Conservation (phyloP, 768 basidiomycete species). For the Chiua virens region DNA sequence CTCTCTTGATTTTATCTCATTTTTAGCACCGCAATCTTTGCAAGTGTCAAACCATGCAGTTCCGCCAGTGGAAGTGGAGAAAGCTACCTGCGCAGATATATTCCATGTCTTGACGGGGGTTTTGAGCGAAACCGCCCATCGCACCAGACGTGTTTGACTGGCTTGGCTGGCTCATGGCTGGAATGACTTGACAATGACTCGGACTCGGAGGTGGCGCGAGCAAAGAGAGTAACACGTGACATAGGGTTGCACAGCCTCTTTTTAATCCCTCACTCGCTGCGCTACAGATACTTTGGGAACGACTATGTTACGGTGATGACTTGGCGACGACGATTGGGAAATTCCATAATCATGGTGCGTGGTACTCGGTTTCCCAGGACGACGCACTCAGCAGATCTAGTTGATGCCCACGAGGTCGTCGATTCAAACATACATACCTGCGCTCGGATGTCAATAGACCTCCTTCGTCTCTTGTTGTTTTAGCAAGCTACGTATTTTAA, state of each 20-base stretch:
- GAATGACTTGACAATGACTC: no score
- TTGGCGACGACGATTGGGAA: conserved; percentile 17
- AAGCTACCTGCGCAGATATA: conserved; percentile 80
- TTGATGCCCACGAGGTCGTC: neutral
- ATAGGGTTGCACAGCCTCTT: conserved; percentile 9
- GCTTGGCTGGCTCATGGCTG: conserved; percentile 41
- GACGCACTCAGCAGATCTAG: neutral
- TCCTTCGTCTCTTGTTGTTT: neutral
- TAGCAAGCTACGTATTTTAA: neutral
- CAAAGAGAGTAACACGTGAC: conserved; percentile 14
- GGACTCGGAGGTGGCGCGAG: neutral
- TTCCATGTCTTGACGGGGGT: conserved; percentile 68
- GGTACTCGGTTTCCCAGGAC: conserved; percentile 9
- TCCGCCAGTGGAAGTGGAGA: neutral
- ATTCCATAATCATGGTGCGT: conserved; percentile 13
- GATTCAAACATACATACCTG: no score
- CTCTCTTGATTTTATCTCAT: conserved; percentile 87
- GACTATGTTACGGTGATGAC: neutral
- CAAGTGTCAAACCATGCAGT: conserved; percentile 11
- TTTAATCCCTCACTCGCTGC: neutral
- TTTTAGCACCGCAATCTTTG: conserved; percentile 88
- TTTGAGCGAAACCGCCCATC: conserved; percentile 34
- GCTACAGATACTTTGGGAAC: neutral
- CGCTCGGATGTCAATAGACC: neutral
- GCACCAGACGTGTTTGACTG: conserved; percentile 34